Evolutionary conservation across 306 rosid genomes (phyloP).

Genomic region (Citrullus colocynthis): DNA sequence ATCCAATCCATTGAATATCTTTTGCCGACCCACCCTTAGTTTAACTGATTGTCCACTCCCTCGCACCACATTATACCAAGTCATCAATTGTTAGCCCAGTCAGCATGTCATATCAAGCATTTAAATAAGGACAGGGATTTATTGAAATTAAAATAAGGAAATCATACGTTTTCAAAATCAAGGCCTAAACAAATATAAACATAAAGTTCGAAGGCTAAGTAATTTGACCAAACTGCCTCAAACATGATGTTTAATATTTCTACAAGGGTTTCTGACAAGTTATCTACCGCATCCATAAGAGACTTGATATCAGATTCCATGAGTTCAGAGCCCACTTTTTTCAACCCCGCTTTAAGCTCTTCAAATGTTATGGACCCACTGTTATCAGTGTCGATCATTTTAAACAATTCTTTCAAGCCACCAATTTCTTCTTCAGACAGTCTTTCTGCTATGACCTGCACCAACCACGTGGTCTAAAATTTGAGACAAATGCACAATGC

Average conservation of each 20-base stretch:
- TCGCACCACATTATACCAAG: neutral
- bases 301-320: conserved; percentile 78
- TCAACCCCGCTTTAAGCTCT: conserved; percentile 72
- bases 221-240: neutral
- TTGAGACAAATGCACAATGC: neutral
- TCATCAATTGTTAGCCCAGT: neutral
- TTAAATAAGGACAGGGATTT: neutral
- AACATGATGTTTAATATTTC: neutral
- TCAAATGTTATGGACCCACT: conserved; percentile 82
- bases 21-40: neutral
- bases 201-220: neutral
- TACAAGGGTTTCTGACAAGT: conserved; percentile 13
- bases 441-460: conserved; percentile 77
- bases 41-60: neutral
- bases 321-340: conserved; percentile 67
- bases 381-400: conserved; percentile 73
- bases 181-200: neutral
- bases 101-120: neutral
- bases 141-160: neutral
- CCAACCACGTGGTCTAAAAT: conserved; percentile 7
- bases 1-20: neutral
- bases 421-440: conserved; percentile 95
- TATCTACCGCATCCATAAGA: conserved; percentile 77
- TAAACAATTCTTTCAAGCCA: conserved; percentile 76
- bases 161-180: neutral